Evolutionary conservation across 345 rosid genomes (phyloP).

Genomic region (Boechera divaricarpa): DNA sequence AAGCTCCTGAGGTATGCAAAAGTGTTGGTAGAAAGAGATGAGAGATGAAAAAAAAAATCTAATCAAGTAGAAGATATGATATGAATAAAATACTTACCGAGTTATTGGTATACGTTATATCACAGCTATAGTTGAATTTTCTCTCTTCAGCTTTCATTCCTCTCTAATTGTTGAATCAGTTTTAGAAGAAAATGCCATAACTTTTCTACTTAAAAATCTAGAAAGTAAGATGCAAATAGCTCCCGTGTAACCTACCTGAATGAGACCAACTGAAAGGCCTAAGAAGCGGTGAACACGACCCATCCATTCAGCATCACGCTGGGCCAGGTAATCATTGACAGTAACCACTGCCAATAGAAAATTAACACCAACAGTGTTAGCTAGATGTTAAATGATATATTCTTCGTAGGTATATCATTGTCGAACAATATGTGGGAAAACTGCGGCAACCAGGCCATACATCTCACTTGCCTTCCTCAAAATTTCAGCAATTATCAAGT

Average conservation of each 20-base stretch:
- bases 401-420: neutral
- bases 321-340: slow-evolving; percentile 95
- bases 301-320: slow-evolving; percentile 99
- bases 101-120: slow-evolving; percentile 92
- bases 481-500: slow-evolving; percentile 3
- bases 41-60: neutral
- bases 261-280: slow-evolving; percentile 96
- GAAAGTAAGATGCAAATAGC: slow-evolving; percentile 8
- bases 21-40: slow-evolving; percentile 28
- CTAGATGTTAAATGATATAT: neutral
- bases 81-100: slow-evolving; percentile 62
- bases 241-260: slow-evolving; percentile 61
- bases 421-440: neutral
- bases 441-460: slow-evolving; percentile 15
- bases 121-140: slow-evolving; percentile 79
- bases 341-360: slow-evolving; percentile 78
- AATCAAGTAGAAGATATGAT: neutral
- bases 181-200: slow-evolving; percentile 21
- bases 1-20: slow-evolving; percentile 73
- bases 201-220: slow-evolving; percentile 17
- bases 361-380: slow-evolving; percentile 28
- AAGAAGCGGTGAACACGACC: slow-evolving; percentile 92
- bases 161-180: slow-evolving; percentile 55
- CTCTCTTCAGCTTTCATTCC: slow-evolving; percentile 86
- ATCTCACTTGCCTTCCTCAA: slow-evolving; percentile 20